These are phyloP conservation scores for Durio zibethinus DNA, from an alignment of 345 rosid species.

Conservation along the genomic window DNA sequence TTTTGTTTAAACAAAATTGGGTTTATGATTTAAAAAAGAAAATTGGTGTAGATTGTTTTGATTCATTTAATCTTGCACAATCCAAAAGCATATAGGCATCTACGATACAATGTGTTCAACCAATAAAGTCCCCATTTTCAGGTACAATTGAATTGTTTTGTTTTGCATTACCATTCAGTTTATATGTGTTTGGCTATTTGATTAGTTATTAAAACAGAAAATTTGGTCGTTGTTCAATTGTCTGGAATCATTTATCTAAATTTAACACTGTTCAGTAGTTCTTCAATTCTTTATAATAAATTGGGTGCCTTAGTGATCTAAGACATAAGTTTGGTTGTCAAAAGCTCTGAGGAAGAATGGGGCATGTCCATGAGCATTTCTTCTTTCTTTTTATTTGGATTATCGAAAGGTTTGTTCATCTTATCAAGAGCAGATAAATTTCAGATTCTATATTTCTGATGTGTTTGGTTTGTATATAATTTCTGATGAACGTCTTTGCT, in stretches of 20 bases:
- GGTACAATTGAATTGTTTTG: constrained; percentile 35
- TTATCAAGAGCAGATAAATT: not conserved
- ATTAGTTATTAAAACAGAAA: not conserved
- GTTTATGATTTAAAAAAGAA: not conserved
- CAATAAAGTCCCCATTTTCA: constrained; percentile 39
- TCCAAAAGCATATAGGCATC: constrained; percentile 69
- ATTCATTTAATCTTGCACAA: constrained; percentile 88
- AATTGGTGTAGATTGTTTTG: constrained; percentile 71
- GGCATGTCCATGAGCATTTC: constrained; percentile 36
- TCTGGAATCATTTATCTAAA: not conserved
- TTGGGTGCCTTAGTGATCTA: constrained; percentile 41
- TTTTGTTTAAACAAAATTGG: not conserved
- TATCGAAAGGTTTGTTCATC: constrained; percentile 36
- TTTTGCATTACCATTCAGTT: not conserved
- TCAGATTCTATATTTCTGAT: not conserved
- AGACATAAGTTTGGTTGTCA: constrained; percentile 60
- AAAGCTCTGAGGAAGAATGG: constrained; percentile 37
- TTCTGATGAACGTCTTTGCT: constrained; percentile 3
- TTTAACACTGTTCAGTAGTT: not conserved
- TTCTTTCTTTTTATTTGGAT: constrained; percentile 32
- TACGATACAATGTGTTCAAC: constrained; percentile 61
- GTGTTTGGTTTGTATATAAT: not conserved
- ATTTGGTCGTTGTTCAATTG: not conserved
- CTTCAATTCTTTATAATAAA: not conserved
- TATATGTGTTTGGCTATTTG: not conserved